Base-by-base conservation (phyloP, 2,329 filamentous ascomycete genomes). In the Neonectria coccinea region DNA sequence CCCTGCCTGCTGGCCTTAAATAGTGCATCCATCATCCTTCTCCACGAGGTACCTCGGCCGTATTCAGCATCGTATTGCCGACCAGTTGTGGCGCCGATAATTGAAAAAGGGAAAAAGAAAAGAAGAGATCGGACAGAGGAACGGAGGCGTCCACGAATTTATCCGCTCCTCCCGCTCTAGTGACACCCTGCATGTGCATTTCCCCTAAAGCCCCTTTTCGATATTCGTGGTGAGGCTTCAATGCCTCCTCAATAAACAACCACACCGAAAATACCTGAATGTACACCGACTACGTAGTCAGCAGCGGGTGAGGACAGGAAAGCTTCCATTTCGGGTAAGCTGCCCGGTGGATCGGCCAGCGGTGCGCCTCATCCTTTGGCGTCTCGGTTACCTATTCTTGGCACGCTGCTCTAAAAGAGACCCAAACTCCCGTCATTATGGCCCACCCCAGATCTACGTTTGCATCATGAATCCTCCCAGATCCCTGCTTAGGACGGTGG, bases 391-490 rank as follows among this genome's bases (percentile, higher is more conserved):
- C 22, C 55, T 64, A 59, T 59, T 63, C 60, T 63, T 63, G 55
- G 61, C 44, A 44, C 50, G 47, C 31, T 39, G 11, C 54, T 50
- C 47, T 58, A 56, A 51, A 60, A 47, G 42, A 42, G 31, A 48
- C 42, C 42, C 42, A 20, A 60, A 59, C 56, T 58, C 44, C 56
- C 56, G 51, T 64, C 61, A 51, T 55, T 45, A 42, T 22, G 60
- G 55, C 56, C 61, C 61, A 51, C 61, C 51, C 61, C 61, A 64
- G 61, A 64, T 59, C 61, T 59, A 51, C 51, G 45, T 56, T 64
- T 64, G 61, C 56, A 64, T 59, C 61, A 64, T 56, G 14, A 59
- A 42, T 18, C 56, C 36, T 62, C 12, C 36, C 29, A 53, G 27
- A 59, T 45, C 61, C 61, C 48, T 55, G 61, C 44, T 55, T 20